Evolutionary conservation across 140 eudicot genomes (phyloP), one percentile per base, ranked within the genome.

Genomic region (Oenanthe javanica): DNA sequence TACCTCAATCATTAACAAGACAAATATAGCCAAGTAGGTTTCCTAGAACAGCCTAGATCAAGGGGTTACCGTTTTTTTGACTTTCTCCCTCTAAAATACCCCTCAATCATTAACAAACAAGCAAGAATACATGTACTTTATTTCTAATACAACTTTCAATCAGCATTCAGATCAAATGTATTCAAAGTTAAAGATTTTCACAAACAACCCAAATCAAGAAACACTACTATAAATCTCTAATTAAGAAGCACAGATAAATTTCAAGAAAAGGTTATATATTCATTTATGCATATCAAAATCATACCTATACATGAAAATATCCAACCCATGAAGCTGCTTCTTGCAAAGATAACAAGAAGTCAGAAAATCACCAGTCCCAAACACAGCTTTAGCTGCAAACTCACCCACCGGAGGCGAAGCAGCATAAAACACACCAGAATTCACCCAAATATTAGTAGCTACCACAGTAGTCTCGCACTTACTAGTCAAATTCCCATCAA

Each of bases 291-390:
- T 5, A 9, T 61, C 38, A 36, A 12, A 74, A 46, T 45, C 82
- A 72, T 87, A 93, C 98, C 97, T 93, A 82, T 93, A 93, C 91
- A 93, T 93, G 86, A 89, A 93, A 77, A 93, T 91, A 80, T 93
- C 97, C 91, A 91, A 83, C 36, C 98, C 98, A 79, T 87, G 93
- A 83, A 93, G 98, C 91, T 80, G 72, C 82, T 93, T 93, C 91
- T 86, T 84, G 84, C 97, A 93, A 72, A 89, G 93, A 77, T 76
- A 21, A 81, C 98, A 93, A 75, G 81, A 82, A 71, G 79, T 91
- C 81, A 93, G 83, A 84, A 89, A 93, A 84, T 87, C 97, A 36
- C 77, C 91, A 57, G 73, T 76, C 31, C 75, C 83, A 78, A 88
- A 88, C 74, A 82, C 87, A 74, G 55, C 73, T 21, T 57, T 43